A percentile compares a stretch with the other conserved stretches of the same genome.
These are phyloP conservation scores for Hamigera avellanea DNA, from an alignment of 495 filamentous ascomycete species.

Conservation along the genomic window DNA sequence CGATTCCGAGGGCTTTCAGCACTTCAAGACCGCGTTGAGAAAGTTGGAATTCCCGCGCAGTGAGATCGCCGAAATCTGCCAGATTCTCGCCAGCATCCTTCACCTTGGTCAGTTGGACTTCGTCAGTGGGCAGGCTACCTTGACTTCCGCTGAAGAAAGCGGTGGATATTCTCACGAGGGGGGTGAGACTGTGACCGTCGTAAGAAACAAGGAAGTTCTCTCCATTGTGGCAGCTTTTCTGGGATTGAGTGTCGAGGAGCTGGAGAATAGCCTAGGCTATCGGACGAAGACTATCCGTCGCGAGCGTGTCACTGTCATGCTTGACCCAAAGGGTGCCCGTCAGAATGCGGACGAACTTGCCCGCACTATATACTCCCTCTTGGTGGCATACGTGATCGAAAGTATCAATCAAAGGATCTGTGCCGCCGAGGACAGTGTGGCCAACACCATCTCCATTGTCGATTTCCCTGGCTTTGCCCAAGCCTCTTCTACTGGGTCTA, in stretches of 20 bases:
- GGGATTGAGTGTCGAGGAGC: slow-evolving; percentile 63
- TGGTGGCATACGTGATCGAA: slow-evolving; percentile 89
- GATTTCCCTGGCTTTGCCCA: slow-evolving; percentile 96
- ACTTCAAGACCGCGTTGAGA: slow-evolving; percentile 90
- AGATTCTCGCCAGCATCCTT: slow-evolving; percentile 80
- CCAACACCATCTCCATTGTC: slow-evolving; percentile 86
- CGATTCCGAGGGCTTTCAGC: slow-evolving; percentile 86
- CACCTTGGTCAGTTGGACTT: slow-evolving; percentile 97
- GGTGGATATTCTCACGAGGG: slow-evolving; percentile 95
- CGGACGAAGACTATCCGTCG: slow-evolving; percentile 90
- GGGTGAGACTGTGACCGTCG: slow-evolving; percentile 68
- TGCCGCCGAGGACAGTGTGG: slow-evolving; percentile 75
- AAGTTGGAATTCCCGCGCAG: slow-evolving; percentile 87
- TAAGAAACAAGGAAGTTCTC: slow-evolving; percentile 88
- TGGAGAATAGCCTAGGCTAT: slow-evolving; percentile 84
- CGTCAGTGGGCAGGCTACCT: slow-evolving; percentile 63
- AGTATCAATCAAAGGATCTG: slow-evolving; percentile 83
- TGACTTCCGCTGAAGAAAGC: slow-evolving; percentile 73
- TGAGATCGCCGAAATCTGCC: slow-evolving; percentile 94
- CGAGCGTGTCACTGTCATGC: slow-evolving; percentile 93
- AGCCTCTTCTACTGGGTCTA: slow-evolving; percentile 66
- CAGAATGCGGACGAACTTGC: slow-evolving; percentile 90
- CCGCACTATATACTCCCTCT: slow-evolving; percentile 84
- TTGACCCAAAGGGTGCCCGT: slow-evolving; percentile 82
- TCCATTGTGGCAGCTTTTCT: slow-evolving; percentile 83